Evolutionary conservation across 192 early-diverging fungal genomes (phyloP).

Genomic region (Entrophospora sp.): DNA sequence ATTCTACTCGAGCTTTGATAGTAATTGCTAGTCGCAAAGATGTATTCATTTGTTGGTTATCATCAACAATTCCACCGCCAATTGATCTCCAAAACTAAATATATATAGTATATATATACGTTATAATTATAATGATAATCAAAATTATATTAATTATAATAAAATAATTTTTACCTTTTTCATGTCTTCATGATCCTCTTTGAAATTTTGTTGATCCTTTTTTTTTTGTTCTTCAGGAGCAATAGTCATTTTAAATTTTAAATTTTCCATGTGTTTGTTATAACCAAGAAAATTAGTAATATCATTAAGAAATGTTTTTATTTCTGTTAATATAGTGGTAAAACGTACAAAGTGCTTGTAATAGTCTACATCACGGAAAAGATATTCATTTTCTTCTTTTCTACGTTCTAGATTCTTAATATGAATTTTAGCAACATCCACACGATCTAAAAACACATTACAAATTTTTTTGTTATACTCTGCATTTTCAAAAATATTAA

Average conservation of each 20-base stretch:
- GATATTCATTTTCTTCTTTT: conserved; percentile 3
- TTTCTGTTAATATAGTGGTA: conserved; percentile 2
- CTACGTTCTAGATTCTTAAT: neutral
- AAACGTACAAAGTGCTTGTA: conserved; percentile 10
- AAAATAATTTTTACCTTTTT: neutral
- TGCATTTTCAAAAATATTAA: conserved; percentile 14
- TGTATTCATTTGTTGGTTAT: conserved; percentile 2
- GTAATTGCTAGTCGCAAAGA: neutral
- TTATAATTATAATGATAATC: neutral
- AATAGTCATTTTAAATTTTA: conserved; percentile 7
- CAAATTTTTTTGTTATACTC: conserved; percentile 21
- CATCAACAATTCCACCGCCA: too few species aligned
- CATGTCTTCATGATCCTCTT: conserved; percentile 8
- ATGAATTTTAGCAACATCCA: neutral
- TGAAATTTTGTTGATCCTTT: conserved; percentile 3
- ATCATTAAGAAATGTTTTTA: conserved; percentile 10
- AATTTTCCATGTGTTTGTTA: neutral
- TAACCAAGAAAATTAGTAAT: conserved; percentile 11
- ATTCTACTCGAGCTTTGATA: conserved; percentile 6
- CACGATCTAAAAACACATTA: conserved; percentile 7
- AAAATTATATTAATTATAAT: neutral
- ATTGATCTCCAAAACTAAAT: neutral
- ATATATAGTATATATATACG: neutral
- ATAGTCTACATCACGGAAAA: neutral
- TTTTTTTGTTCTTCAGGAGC: conserved; percentile 7